phyloP scores from a whole-genome alignment of 495 filamentous ascomycete genomes.

The Aspergillus baeticus region DNA sequence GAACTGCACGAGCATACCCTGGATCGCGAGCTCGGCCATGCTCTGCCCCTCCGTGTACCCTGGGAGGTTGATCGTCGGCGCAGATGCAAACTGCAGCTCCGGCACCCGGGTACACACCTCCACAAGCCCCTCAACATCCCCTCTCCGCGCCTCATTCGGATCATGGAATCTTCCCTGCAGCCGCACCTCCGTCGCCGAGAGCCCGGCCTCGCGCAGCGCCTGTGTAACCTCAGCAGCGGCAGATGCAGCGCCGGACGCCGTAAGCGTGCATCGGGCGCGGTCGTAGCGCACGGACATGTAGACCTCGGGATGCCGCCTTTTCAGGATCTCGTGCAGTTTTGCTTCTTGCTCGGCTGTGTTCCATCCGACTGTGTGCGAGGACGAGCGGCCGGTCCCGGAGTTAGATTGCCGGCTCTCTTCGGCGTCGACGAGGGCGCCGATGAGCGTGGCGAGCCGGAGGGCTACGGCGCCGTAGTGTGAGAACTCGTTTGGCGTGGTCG shows the following conservation, averaged over 20 bases:
- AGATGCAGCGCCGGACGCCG: not conserved
- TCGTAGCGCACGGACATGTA: conserved; percentile 48
- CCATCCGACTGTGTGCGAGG: conserved; percentile 2
- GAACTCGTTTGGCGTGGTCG: conserved; percentile 18
- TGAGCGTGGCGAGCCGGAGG: conserved; percentile 29
- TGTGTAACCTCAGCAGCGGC: not conserved
- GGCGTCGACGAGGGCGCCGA: conserved; percentile 36
- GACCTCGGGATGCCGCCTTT: conserved; percentile 22
- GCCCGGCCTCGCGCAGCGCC: not conserved
- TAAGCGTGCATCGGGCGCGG: conserved; percentile 34
- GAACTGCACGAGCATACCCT: conserved; percentile 36
- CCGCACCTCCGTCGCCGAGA: not conserved
- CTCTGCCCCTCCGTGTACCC: conserved; percentile 16
- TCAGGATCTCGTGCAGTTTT: not conserved
- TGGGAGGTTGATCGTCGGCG: conserved; percentile 23
- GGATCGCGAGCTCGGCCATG: conserved; percentile 30
- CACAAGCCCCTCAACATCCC: not conserved
- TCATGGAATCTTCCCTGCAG: conserved; percentile 12
- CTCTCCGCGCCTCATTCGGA: not conserved
- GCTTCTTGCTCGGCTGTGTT: not conserved
- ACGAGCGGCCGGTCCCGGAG: not conserved
- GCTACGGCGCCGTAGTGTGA: conserved; percentile 28
- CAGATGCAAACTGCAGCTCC: conserved; percentile 7
- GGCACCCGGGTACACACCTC: not conserved
- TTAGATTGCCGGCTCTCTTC: conserved; percentile 20